phyloP scores from a whole-genome alignment of 2,329 filamentous ascomycete genomes.

The Stagonosporopsis vannaccii region DNA sequence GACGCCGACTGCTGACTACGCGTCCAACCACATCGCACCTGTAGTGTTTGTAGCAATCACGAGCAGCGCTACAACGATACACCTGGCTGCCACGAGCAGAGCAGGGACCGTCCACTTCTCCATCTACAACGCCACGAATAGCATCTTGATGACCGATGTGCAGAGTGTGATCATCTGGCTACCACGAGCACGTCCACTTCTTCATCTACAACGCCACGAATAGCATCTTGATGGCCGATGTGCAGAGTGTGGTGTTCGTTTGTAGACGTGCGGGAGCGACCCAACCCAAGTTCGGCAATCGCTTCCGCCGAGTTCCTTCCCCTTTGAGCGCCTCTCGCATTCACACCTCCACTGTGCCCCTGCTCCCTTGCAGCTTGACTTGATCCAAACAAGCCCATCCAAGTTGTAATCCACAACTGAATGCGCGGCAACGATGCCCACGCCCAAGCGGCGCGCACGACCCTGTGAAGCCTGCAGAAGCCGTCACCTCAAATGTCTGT shows the following conservation, averaged over 20 bases:
- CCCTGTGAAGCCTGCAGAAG: slow-evolving; percentile 1
- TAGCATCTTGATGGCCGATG: background rate
- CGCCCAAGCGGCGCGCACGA: background rate
- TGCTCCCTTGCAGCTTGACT: background rate
- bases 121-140: background rate
- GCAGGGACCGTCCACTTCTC: background rate
- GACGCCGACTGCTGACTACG: too few relatives aligned
- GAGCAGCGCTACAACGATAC: too few relatives aligned
- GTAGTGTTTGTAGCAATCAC: too few relatives aligned
- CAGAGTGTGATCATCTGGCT: too few relatives aligned
- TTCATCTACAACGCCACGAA: background rate
- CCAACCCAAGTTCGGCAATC: background rate
- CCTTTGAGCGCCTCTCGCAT: background rate
- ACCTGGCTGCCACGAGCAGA: too few relatives aligned
- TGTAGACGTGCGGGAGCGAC: background rate
- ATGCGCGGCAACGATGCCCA: background rate
- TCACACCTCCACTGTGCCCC: background rate
- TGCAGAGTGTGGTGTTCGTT: background rate
- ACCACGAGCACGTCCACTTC: too few relatives aligned
- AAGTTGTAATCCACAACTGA: background rate
- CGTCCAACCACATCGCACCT: background rate
- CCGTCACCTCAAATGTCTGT: background rate
- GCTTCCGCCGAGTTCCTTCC: background rate
- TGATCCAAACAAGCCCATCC: background rate
- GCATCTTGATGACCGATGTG: too few relatives aligned